Base-by-base conservation (phyloP, 1,284 basidiomycete genomes). In the Rhodofomes roseus region DNA sequence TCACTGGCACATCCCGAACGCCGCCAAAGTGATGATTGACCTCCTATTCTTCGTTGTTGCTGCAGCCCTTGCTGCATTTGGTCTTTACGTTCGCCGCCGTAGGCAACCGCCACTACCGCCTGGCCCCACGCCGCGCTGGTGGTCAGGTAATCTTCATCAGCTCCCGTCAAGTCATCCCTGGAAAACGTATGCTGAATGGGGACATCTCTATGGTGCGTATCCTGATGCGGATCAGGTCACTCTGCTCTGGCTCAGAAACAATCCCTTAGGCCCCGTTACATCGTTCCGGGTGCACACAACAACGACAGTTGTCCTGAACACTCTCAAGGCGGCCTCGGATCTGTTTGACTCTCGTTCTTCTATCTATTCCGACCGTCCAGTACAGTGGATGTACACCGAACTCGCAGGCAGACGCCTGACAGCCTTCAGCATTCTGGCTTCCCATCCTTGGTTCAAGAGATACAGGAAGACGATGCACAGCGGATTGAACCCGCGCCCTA, bases 341-440 rank as follows among this genome's bases (percentile, higher is more conserved):
- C 61, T 67, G 3, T 60, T 65, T 18, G 64, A 65, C 12, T 27
- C 52, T 22, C 55, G 61, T 8, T 58, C 64, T 1, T 23, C 58
- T 9, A 57, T 62, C 8, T 67, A 65, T 41, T 67, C 61, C 9
- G 50, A 64, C 39, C 18, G 60, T 1, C 79, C 80, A 0, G 37
- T 51, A 68, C 65, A 54, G 5, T 75, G 73, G 70, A 79, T 81
- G 77, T 77, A 69, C 62, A 70, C 75, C 51, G 74, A 73, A 7
- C 71, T 81, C 34, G 78, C 76, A 56, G 77, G 71, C 23, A 75
- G 79, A 8, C 71, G 71, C 44, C 68, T 73, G 53, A 56, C 62
- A 18, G 62, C 63, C 12, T 62, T 65, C 57, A 48, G 51, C 41
- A 63, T 67, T 74, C 1, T 70, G 75, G 34, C 78, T 76, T 68